These are phyloP conservation scores for Roridomyces roridus DNA, from an alignment of 768 basidiomycete species.

Conservation along the genomic window DNA sequence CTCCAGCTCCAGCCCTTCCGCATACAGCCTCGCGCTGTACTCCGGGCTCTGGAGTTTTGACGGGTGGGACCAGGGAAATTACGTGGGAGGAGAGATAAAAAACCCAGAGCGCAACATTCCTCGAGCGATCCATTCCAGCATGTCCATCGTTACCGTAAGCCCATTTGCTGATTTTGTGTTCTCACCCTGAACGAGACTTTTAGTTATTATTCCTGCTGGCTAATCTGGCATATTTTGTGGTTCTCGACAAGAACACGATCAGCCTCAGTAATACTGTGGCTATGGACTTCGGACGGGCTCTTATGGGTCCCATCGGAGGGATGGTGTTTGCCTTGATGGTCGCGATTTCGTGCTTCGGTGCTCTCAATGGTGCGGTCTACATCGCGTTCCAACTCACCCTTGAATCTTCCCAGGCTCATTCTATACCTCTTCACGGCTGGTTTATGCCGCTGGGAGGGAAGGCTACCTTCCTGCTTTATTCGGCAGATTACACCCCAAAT, in stretches of 20 bases:
- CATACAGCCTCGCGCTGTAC: slow-evolving; percentile 93
- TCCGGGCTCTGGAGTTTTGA: slow-evolving; percentile 96
- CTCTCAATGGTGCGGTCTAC: slow-evolving; percentile 74
- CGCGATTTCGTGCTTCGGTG: slow-evolving; percentile 94
- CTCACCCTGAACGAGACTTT: slow-evolving; percentile 4
- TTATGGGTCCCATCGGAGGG: slow-evolving; percentile 89
- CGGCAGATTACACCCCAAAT: slow-evolving; percentile 71
- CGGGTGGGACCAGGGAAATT: slow-evolving; percentile 95
- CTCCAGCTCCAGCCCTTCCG: slow-evolving; percentile 79
- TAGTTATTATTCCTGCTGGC: slow-evolving; percentile 80
- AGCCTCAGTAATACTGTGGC: slow-evolving; percentile 87
- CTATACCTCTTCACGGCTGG: slow-evolving; percentile 81
- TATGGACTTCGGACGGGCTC: slow-evolving; percentile 87
- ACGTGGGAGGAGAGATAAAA: slow-evolving; percentile 88
- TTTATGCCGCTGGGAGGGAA: slow-evolving; percentile 90
- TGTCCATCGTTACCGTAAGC: slow-evolving; percentile 78
- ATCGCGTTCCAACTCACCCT: slow-evolving; percentile 5
- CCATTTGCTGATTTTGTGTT: slow-evolving; percentile 9
- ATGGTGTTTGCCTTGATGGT: slow-evolving; percentile 90
- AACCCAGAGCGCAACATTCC: slow-evolving; percentile 88
- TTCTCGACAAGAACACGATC: slow-evolving; percentile 64
- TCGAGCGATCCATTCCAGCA: slow-evolving; percentile 87
- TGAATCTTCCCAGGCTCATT: slow-evolving; percentile 56
- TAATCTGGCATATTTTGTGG: slow-evolving; percentile 74
- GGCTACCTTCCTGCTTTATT: slow-evolving; percentile 87